Base-by-base conservation (phyloP, 345 rosid species). In the Alliaria petiolata region DNA sequence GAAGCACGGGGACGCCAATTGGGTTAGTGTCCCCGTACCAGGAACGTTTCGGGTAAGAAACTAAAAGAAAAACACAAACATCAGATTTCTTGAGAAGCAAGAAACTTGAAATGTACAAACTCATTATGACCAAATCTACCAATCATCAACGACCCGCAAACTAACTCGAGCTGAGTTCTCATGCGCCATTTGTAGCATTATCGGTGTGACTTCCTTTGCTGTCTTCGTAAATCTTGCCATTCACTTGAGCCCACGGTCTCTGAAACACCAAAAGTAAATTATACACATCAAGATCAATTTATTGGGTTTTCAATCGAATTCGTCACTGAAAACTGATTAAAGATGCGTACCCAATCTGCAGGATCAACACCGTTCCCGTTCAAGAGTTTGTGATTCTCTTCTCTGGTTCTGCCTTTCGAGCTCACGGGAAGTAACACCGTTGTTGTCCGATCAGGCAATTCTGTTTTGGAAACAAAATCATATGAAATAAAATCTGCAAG, bases 311-410 rank as follows among this genome's bases (percentile, higher is more conserved):
- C 12, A 31, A 22, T n/a, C 9, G 4, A 31, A n/a, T 10, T 30
- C 42, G n/a, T 16, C 5, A 70, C 15, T 43, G 14, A 34, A n/a
- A 13, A 43, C 20, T 14, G 43, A 13, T 15, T 42, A 4, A 61
- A 46, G 62, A 43, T 35, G 44, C 3, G 36, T 86, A 93, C 98
- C 93, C 97, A 60, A 77, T 95, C 97, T 31, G 93, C 79, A 79
- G 98, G 87, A 49, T 95, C 99, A 12, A 63, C 82, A 9, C 85
- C 52, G 43, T 86, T 88, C 67, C 96, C 98, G 60, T 92, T 92
- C 79, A 91, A 56, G 57, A 88, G 96, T 88, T 91, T 95, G 81
- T 83, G 91, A 69, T 81, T 88, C 82, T 86, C 96, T 76, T 92
- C 98, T 83, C 85, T 91, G 67, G 75, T 92, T 73, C 82, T 91